Percentiles rank a stretch among this genome's conserved stretches.
Conservation (phyloP, 495 filamentous ascomycete species). For the Talaromyces trachyspermus region DNA sequence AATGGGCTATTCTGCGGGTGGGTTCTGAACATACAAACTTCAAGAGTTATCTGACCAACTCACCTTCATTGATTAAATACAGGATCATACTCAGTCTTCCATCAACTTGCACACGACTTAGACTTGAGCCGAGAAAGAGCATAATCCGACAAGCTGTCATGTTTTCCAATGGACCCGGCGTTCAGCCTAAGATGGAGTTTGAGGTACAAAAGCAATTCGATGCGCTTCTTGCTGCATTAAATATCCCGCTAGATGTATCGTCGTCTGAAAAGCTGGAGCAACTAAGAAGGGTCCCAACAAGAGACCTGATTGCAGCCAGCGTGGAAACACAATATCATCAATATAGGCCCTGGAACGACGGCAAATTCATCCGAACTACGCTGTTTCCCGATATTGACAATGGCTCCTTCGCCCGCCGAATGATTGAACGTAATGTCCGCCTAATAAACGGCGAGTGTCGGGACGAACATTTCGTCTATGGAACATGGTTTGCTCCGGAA, state of each 20-base stretch:
- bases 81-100: constrained; percentile 58
- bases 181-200: constrained; percentile 41
- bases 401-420: constrained; percentile 36
- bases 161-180: constrained; percentile 49
- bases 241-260: constrained; percentile 36
- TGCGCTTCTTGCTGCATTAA: constrained; percentile 39
- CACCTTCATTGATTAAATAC: not conserved
- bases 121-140: constrained; percentile 28
- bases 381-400: constrained; percentile 42
- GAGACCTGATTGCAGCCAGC: constrained; percentile 33
- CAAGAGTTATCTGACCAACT: too few relatives aligned
- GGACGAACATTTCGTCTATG: constrained; percentile 49
- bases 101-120: constrained; percentile 51
- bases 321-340: constrained; percentile 36
- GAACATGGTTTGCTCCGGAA: constrained; percentile 30
- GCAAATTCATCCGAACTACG: constrained; percentile 34
- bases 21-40: not conserved
- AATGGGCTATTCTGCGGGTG: constrained; percentile 56
- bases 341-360: constrained; percentile 48
- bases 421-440: constrained; percentile 37
- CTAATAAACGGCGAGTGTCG: constrained; percentile 49
- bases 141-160: constrained; percentile 45
- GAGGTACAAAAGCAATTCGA: constrained; percentile 49
- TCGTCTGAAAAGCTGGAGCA: constrained; percentile 34
- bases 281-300: constrained; percentile 32